phyloP scores from a whole-genome alignment of 345 rosid genomes.

The Eucalyptus pumila region DNA sequence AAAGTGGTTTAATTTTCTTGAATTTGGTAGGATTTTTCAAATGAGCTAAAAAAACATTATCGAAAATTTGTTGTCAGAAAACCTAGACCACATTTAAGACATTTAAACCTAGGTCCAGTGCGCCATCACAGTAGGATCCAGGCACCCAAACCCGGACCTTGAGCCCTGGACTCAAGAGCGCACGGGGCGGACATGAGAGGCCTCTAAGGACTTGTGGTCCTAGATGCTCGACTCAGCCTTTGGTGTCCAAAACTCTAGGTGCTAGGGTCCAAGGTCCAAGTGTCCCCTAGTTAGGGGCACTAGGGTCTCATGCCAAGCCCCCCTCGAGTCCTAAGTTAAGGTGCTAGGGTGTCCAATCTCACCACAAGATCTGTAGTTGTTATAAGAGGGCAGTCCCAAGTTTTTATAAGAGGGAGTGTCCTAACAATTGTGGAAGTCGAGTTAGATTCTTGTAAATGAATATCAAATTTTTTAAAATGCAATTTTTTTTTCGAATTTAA shows the following conservation, averaged over 20 bases:
- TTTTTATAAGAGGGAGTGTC: background rate
- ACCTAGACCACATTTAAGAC: background rate
- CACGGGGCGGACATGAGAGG: background rate
- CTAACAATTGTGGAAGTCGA: background rate
- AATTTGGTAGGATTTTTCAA: background rate
- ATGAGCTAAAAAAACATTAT: background rate
- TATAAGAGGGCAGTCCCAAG: background rate
- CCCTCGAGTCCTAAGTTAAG: background rate
- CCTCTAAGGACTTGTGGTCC: background rate
- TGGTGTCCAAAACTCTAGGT: background rate
- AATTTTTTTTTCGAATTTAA: background rate
- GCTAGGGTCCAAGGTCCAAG: background rate
- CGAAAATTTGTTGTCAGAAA: background rate
- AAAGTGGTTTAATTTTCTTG: background rate
- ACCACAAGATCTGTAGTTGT: background rate
- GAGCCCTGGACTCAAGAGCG: background rate
- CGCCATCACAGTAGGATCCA: background rate
- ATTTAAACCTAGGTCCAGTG: background rate
- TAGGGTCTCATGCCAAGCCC: background rate
- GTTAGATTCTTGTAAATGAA: background rate
- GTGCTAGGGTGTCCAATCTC: background rate
- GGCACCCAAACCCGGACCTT: background rate
- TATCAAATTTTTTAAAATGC: background rate
- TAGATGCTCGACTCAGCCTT: background rate
- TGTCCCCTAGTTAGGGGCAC: background rate